Evolutionary conservation across 192 early-diverging fungal species (phyloP).

Genomic region (Lobosporangium transversale): DNA sequence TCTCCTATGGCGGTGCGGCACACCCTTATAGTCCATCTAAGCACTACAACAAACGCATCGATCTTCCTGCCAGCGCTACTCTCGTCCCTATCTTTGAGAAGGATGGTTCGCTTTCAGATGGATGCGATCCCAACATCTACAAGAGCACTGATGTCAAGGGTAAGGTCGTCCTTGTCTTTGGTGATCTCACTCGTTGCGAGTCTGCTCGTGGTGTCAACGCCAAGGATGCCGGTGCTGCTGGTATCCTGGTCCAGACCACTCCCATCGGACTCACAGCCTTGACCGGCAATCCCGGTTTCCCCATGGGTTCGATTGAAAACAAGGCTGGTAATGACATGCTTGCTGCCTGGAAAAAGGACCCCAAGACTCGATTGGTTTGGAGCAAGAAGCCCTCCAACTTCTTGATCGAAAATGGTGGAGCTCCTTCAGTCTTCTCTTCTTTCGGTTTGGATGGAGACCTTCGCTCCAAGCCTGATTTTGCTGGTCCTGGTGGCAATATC

Average conservation of each 20-base stretch:
- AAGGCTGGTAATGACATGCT: constrained; percentile 38
- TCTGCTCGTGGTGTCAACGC: constrained; percentile 54
- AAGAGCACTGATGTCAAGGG: constrained; percentile 6
- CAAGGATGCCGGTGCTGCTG: constrained; percentile 9
- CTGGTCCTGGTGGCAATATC: constrained; percentile 59
- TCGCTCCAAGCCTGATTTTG: constrained; percentile 63
- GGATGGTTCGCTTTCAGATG: constrained; percentile 10
- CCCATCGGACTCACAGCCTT: constrained; percentile 31
- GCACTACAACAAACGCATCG: constrained; percentile 34
- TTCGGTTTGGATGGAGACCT: constrained; percentile 70
- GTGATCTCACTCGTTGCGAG: constrained; percentile 31
- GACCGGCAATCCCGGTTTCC: constrained; percentile 26
- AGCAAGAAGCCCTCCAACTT: not conserved
- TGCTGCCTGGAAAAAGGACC: constrained; percentile 17
- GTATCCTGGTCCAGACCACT: constrained; percentile 23
- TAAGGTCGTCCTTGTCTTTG: constrained; percentile 62
- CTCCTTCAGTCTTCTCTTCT: constrained; percentile 67
- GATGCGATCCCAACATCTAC: constrained; percentile 11
- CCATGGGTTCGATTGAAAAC: constrained; percentile 37
- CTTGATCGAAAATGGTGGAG: constrained; percentile 35
- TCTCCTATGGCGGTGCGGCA: constrained; percentile 9
- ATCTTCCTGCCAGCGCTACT: constrained; percentile 45
- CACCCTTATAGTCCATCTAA: constrained; percentile 9
- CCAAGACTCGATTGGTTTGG: constrained; percentile 11
- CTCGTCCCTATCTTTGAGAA: constrained; percentile 26